Conservation (phyloP, 1,139 yeast genomes). For the Saccharomyces pastorianus region DNA sequence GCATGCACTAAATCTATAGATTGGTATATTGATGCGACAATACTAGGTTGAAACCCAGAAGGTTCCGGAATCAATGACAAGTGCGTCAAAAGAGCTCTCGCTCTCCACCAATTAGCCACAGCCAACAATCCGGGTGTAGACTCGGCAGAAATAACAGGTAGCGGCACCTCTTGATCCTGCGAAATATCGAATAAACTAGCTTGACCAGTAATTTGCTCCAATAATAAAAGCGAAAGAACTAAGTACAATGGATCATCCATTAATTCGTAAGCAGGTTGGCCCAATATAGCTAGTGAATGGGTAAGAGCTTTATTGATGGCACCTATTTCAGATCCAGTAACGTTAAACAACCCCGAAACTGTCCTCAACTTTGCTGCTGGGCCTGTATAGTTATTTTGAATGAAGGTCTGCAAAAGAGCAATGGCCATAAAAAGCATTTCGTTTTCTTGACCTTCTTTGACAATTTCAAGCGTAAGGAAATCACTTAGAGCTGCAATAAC, state of each 20-base stretch:
- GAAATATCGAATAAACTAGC: conserved; percentile 29
- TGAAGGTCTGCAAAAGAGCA: conserved; percentile 56
- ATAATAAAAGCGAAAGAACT: conserved; percentile 40
- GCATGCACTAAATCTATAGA: conserved; percentile 26
- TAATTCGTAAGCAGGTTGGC: conserved; percentile 57
- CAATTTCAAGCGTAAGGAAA: not conserved
- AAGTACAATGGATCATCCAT: conserved; percentile 48
- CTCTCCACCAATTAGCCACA: conserved; percentile 62
- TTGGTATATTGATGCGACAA: conserved; percentile 29
- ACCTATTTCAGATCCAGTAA: not conserved
- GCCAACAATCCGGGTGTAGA: conserved; percentile 30
- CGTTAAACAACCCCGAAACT: conserved; percentile 25
- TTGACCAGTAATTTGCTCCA: conserved; percentile 42
- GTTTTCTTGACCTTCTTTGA: conserved; percentile 1
- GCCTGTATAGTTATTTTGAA: conserved; percentile 79
- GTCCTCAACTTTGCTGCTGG: conserved; percentile 47
- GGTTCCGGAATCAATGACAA: conserved; percentile 54
- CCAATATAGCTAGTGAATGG: conserved; percentile 43
- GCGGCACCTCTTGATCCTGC: conserved; percentile 19
- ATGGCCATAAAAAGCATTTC: conserved; percentile 38
- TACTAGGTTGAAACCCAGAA: conserved; percentile 37
- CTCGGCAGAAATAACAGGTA: conserved; percentile 13
- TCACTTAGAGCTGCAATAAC: not conserved
- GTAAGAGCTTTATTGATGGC: conserved; percentile 29
- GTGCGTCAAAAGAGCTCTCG: conserved; percentile 57